These are phyloP conservation scores for Penicillium atrosanguineum DNA, from an alignment of 495 filamentous ascomycete species.

Conservation along the genomic window DNA sequence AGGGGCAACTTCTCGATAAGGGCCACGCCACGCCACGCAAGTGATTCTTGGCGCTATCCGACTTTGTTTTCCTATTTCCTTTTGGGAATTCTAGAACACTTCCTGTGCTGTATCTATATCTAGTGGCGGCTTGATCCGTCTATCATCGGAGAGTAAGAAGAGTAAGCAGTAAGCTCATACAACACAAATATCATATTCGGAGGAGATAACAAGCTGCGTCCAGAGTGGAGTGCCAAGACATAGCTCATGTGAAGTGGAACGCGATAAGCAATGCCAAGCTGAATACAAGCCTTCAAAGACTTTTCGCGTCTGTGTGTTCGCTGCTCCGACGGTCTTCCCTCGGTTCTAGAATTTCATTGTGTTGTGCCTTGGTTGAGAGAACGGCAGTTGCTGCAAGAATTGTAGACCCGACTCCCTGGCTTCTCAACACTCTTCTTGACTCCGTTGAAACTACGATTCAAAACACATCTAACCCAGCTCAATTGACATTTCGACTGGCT, in stretches of 20 bases:
- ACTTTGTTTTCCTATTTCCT: neutral
- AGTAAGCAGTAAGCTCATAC: neutral
- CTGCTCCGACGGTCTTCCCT: slow-evolving; percentile 6
- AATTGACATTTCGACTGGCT: neutral
- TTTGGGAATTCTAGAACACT: neutral
- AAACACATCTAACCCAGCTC: no score
- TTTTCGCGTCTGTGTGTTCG: slow-evolving; percentile 8
- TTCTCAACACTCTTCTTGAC: no score
- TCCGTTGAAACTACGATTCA: no score
- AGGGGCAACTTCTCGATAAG: neutral
- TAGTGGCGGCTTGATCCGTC: neutral
- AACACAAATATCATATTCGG: neutral
- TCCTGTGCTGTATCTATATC: neutral
- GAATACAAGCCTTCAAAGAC: slow-evolving; percentile 3
- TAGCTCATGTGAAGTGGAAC: neutral
- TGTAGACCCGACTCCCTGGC: no score
- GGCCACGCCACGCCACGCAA: neutral
- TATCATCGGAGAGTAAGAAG: neutral
- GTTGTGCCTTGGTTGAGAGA: no score
- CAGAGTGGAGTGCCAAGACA: neutral
- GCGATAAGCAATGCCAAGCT: slow-evolving; percentile 5
- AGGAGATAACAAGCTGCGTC: neutral
- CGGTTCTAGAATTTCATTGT: neutral
- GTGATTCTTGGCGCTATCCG: no score
- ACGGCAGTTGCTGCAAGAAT: no score